Evolutionary conservation across 1,284 basidiomycete genomes (phyloP).

Genomic region (Athelia psychrophila): DNA sequence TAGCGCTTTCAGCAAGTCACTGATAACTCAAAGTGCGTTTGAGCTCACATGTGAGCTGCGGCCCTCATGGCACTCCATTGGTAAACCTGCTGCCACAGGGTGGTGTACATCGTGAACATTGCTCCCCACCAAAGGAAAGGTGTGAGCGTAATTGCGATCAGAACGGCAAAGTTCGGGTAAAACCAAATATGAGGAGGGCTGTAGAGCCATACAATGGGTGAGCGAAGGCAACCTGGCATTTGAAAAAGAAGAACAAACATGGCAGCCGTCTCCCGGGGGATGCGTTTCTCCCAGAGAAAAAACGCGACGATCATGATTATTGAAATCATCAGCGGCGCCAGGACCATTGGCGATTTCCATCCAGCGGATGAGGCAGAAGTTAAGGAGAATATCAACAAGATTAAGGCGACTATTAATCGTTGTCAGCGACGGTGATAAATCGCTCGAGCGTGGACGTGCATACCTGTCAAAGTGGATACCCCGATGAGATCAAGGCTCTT

Average conservation of each 20-base stretch:
- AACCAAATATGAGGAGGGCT: constrained; percentile 40
- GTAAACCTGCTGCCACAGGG: constrained; percentile 36
- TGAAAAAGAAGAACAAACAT: constrained; percentile 26
- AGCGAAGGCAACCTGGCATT: background rate
- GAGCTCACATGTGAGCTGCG: constrained; percentile 33
- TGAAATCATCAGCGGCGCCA: constrained; percentile 42
- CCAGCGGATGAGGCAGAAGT: constrained; percentile 42
- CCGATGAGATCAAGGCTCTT: constrained; percentile 37
- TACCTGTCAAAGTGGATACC: constrained; percentile 39
- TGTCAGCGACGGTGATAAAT: background rate
- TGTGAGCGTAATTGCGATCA: constrained; percentile 34
- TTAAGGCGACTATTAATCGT: constrained; percentile 21
- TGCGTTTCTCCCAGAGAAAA: constrained; percentile 38
- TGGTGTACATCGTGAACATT: constrained; percentile 33
- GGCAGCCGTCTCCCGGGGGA: constrained; percentile 36
- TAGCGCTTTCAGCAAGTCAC: background rate
- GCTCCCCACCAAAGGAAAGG: constrained; percentile 43
- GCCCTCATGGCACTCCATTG: constrained; percentile 35
- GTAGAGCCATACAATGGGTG: background rate
- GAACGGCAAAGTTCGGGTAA: constrained; percentile 38
- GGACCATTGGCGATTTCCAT: constrained; percentile 37
- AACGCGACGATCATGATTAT: constrained; percentile 34
- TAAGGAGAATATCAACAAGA: constrained; percentile 48
- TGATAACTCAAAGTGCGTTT: background rate
- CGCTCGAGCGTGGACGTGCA: constrained; percentile 4